Percentiles rank a stretch among this genome's conserved stretches.
Conservation (phyloP, 1,139 yeast genomes). For the Kodamaea derodonti region DNA sequence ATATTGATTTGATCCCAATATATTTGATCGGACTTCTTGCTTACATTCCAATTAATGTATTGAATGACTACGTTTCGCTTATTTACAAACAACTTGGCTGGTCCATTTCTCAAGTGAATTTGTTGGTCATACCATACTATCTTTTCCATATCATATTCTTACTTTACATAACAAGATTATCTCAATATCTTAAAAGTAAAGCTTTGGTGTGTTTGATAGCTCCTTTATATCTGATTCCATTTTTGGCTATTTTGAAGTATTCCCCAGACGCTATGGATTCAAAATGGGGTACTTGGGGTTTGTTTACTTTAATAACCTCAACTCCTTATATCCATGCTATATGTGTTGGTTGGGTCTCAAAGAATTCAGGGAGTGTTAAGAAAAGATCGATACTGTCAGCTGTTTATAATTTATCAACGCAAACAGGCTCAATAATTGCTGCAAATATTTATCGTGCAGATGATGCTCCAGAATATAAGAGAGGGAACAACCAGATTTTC, state of each 20-base stretch:
- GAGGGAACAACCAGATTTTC: conserved; percentile 44
- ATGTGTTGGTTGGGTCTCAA: conserved; percentile 57
- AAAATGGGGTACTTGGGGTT: conserved; percentile 51
- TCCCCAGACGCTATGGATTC: conserved; percentile 5
- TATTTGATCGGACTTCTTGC: conserved; percentile 15
- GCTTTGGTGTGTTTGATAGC: conserved; percentile 8
- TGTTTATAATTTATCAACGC: conserved; percentile 58
- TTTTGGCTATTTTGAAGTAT: conserved; percentile 8
- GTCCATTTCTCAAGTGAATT: conserved; percentile 15
- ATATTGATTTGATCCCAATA: conserved; percentile 18
- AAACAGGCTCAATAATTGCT: conserved; percentile 48
- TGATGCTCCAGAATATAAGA: conserved; percentile 55
- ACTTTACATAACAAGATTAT: conserved; percentile 13
- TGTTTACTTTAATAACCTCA: conserved; percentile 46
- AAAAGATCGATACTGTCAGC: conserved; percentile 61
- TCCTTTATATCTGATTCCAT: conserved; percentile 9
- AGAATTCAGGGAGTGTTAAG: conserved; percentile 57
- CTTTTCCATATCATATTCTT: conserved; percentile 13
- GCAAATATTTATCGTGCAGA: conserved; percentile 53
- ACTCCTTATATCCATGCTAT: conserved; percentile 54
- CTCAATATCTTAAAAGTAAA: conserved; percentile 12
- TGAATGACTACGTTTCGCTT: conserved; percentile 14
- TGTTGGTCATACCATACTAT: conserved; percentile 15
- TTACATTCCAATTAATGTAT: conserved; percentile 13
- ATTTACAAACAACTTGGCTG: conserved; percentile 16